Evolutionary conservation across 169 alveolate species (phyloP), one percentile per base, ranked within the genome.

Genomic region (Plasmodium fragile): DNA sequence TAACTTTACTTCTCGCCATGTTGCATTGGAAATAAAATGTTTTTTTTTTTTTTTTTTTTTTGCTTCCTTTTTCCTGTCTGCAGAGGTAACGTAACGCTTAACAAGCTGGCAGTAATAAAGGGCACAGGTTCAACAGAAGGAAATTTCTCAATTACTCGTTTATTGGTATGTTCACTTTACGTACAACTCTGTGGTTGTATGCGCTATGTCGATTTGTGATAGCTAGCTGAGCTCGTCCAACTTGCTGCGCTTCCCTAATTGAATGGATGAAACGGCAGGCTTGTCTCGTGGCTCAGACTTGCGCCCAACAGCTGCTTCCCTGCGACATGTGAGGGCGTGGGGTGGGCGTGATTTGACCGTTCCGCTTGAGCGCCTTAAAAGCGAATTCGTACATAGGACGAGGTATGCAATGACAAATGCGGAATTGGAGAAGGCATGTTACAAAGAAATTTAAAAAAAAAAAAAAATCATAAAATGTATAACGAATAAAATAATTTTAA

Each of bases 1-100:
- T 93, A 22, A 96, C 91, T 87, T 97, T 97, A 71, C 98, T 87
- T 83, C 97, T 96, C 77, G 97, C 98, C 98, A 97, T 97, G 32
- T 70, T 82, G 55, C 28, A n/a, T 69, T 25, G 75, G 32, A 6
- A 10, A 6, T 13, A 65, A 65, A 25, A 22, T 65, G 3, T 59
- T 59, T 59, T 59, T 16, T 10, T 65, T 16, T 59, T n/a, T 59
- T 8, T 59, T 65, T 6, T 22, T 4, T 22, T 65, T 16, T 59
- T n/a, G 13, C 11, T 59, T 65, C 1, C 6, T 4, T 22, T 65
- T 65, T 5, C 36, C 25, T 4, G 22, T 3, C 25, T 7, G 5
- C 18, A 7, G 53, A 10, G n/a, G 53, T 39, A 39, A 39, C 45
- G 39, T 36, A 36, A 36, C 53, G 4, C 53, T 43, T 0, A 43